Evolutionary conservation across 768 basidiomycete species (phyloP).

Genomic region (Mycena crocata): DNA sequence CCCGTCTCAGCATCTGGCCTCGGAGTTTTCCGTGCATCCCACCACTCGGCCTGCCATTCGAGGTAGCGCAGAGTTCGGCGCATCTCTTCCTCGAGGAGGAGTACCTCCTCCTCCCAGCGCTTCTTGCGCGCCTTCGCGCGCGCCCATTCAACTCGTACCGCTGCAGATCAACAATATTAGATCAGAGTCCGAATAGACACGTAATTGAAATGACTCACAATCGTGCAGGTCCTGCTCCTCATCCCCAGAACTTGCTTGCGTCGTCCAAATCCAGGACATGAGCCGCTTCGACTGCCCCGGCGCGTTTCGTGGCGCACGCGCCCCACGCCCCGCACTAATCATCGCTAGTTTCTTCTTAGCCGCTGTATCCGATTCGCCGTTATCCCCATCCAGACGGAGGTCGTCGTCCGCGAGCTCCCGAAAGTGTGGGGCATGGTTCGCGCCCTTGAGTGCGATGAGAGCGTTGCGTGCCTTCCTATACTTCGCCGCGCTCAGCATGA

Average conservation of each 20-base stretch:
- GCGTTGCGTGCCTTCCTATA: neutral
- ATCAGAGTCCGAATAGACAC: neutral
- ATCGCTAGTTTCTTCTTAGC: neutral
- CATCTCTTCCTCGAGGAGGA: too few species aligned
- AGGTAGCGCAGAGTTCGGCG: too few species aligned
- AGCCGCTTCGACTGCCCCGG: neutral
- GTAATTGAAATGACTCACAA: neutral
- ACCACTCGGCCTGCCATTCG: too few species aligned
- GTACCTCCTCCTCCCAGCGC: too few species aligned
- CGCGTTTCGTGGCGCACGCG: neutral
- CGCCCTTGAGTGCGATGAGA: too few species aligned
- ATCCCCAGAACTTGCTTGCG: neutral
- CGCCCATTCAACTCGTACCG: constrained; percentile 30
- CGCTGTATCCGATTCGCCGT: too few species aligned
- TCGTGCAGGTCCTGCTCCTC: neutral
- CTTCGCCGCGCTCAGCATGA: neutral
- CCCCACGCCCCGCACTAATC: neutral
- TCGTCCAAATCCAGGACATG: neutral
- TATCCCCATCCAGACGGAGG: too few species aligned
- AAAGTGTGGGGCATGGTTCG: neutral
- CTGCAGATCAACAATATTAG: neutral
- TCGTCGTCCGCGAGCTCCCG: too few species aligned
- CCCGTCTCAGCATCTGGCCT: too few species aligned
- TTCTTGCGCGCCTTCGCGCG: constrained; percentile 16
- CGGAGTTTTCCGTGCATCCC: too few species aligned